phyloP scores from a whole-genome alignment of 2,329 filamentous ascomycete genomes.

The Diaporthe amygdali region DNA sequence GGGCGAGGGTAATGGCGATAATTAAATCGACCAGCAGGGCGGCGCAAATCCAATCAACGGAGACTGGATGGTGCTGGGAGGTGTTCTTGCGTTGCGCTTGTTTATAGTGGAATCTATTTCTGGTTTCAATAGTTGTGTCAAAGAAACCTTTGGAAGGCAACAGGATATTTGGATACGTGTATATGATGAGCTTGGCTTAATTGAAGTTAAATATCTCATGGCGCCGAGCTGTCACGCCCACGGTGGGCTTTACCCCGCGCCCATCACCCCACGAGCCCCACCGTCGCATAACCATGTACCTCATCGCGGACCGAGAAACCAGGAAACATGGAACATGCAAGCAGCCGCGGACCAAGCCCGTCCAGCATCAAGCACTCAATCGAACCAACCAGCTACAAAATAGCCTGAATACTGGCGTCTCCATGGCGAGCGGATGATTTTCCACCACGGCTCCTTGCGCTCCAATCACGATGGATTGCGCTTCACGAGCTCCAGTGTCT shows the following conservation, averaged over 20 bases:
- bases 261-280: slow-evolving; percentile 5
- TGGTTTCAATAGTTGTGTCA: too few relatives aligned
- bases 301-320: background rate
- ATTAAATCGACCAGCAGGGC: too few relatives aligned
- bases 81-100: too few relatives aligned
- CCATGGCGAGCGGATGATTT: slow-evolving; percentile 4
- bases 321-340: background rate
- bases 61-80: too few relatives aligned
- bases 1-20: too few relatives aligned
- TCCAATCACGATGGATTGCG: slow-evolving; percentile 19
- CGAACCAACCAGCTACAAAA: background rate
- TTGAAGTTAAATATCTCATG: too few relatives aligned
- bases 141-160: too few relatives aligned
- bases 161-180: too few relatives aligned
- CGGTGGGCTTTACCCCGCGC: background rate
- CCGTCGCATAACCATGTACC: background rate
- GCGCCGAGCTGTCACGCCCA: background rate
- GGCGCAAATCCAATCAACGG: too few relatives aligned
- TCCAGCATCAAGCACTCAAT: background rate
- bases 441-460: slow-evolving; percentile 5
- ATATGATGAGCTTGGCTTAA: background rate
- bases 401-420: slow-evolving; percentile 18
- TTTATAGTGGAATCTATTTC: too few relatives aligned
- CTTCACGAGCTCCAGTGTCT: background rate
- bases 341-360: background rate